Conservation (phyloP, 345 rosid genomes). For the Streptanthus diversifolius region DNA sequence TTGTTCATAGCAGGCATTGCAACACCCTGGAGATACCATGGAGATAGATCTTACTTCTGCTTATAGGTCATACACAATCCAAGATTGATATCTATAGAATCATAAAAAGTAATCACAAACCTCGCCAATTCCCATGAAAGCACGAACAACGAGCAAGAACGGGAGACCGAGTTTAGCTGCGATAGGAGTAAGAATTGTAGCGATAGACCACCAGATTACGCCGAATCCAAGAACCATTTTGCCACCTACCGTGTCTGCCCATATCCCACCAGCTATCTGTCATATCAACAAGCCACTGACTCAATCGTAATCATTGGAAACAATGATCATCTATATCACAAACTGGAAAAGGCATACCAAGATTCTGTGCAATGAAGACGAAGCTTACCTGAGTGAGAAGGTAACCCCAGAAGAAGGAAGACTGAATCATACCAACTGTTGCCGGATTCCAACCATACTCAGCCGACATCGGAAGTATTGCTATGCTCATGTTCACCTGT, state of each 20-base stretch:
- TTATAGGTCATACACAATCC: background rate
- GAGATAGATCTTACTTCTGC: background rate
- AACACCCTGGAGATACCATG: constrained; percentile 62
- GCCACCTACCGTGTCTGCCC: constrained; percentile 95
- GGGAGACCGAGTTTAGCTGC: constrained; percentile 92
- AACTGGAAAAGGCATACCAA: too few relatives aligned
- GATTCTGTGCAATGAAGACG: background rate
- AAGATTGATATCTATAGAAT: background rate
- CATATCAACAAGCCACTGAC: constrained; percentile 1
- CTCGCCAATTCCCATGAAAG: constrained; percentile 96
- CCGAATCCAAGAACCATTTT: constrained; percentile 85
- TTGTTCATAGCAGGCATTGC: constrained; percentile 99
- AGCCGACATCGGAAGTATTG: constrained; percentile 98
- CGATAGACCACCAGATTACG: constrained; percentile 92
- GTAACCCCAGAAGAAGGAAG: constrained; percentile 98
- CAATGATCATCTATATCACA: background rate
- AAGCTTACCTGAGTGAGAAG: constrained; percentile 76
- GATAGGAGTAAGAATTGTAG: constrained; percentile 77
- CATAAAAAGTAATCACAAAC: constrained; percentile 28
- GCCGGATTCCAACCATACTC: constrained; percentile 82
- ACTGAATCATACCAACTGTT: constrained; percentile 87
- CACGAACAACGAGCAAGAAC: constrained; percentile 77
- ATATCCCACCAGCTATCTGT: constrained; percentile 93
- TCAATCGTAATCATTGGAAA: background rate
- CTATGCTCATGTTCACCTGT: constrained; percentile 98